Conservation (phyloP, 140 eudicot species). For the Ambrosia hybrid region DNA sequence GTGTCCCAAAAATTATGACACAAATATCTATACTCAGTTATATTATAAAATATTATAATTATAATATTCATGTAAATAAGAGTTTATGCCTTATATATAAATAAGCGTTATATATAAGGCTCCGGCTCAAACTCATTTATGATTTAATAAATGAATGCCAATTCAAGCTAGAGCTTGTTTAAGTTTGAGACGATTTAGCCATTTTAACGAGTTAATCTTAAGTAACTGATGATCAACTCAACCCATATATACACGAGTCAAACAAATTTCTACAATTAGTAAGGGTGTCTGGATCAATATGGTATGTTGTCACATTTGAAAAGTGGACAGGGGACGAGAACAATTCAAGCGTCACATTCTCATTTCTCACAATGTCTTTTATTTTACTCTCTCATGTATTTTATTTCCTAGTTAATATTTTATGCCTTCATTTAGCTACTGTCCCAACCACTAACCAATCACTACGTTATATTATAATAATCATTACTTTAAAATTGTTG, state of each 20-base stretch:
- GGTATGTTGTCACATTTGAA: slow-evolving; percentile 27
- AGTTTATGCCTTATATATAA: not conserved
- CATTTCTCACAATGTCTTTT: not conserved
- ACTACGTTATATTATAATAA: not conserved
- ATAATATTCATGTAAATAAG: not conserved
- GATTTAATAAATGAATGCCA: not conserved
- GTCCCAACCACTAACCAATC: not conserved
- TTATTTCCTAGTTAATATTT: no score
- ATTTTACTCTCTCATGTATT: not conserved
- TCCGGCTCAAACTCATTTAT: not conserved
- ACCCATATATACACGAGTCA: not conserved
- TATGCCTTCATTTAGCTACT: not conserved
- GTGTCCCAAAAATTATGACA: no score
- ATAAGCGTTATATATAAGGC: not conserved
- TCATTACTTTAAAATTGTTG: no score
- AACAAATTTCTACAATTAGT: not conserved
- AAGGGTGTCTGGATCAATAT: not conserved
- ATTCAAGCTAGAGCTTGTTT: not conserved
- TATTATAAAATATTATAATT: no score
- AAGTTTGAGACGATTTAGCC: no score
- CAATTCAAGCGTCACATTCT: slow-evolving; percentile 22
- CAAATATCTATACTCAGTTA: no score
- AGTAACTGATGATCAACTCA: not conserved
- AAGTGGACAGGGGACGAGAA: slow-evolving; percentile 10
- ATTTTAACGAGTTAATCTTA: not conserved